These are phyloP conservation scores for Phanerodontia chrysosporium DNA, from an alignment of 768 basidiomycete species.

Conservation along the genomic window DNA sequence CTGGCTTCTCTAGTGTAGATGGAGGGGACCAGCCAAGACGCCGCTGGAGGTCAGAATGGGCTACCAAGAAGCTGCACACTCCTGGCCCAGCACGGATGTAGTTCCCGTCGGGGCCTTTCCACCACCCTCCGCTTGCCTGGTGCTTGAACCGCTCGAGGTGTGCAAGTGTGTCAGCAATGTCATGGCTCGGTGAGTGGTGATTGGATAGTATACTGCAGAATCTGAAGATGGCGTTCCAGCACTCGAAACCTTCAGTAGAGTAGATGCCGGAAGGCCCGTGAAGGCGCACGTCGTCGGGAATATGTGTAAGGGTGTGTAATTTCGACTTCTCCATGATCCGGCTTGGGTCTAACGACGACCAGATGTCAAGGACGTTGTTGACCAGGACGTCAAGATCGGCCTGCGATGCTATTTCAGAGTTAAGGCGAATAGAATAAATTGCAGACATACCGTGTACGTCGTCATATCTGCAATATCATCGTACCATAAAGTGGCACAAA, in stretches of 20 bases:
- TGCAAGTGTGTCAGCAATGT: slow-evolving; percentile 15
- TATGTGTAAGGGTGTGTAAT: slow-evolving; percentile 15
- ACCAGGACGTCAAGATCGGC: slow-evolving; percentile 9
- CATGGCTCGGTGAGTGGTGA: slow-evolving; percentile 33
- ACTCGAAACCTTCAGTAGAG: slow-evolving; percentile 38
- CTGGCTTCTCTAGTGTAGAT: too few species aligned
- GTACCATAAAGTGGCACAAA: background rate
- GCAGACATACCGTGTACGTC: background rate
- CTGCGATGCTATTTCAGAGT: slow-evolving; percentile 11
- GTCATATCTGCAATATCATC: background rate
- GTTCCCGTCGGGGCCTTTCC: slow-evolving; percentile 2
- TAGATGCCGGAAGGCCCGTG: background rate
- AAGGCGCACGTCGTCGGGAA: slow-evolving; percentile 13
- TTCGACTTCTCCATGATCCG: slow-evolving; percentile 14
- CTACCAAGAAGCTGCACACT: slow-evolving; percentile 13
- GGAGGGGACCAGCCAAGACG: slow-evolving; percentile 22
- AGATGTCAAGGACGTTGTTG: slow-evolving; percentile 14
- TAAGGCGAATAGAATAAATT: background rate
- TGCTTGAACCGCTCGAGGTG: slow-evolving; percentile 23
- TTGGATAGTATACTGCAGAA: slow-evolving; percentile 38
- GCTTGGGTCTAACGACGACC: slow-evolving; percentile 10
- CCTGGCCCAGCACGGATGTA: slow-evolving; percentile 13
- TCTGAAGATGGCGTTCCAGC: slow-evolving; percentile 40
- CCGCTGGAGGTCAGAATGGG: slow-evolving; percentile 17
- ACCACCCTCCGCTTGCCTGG: slow-evolving; percentile 20